Conservation (phyloP, 2,329 filamentous ascomycete genomes). For the Diaporthe sp. region DNA sequence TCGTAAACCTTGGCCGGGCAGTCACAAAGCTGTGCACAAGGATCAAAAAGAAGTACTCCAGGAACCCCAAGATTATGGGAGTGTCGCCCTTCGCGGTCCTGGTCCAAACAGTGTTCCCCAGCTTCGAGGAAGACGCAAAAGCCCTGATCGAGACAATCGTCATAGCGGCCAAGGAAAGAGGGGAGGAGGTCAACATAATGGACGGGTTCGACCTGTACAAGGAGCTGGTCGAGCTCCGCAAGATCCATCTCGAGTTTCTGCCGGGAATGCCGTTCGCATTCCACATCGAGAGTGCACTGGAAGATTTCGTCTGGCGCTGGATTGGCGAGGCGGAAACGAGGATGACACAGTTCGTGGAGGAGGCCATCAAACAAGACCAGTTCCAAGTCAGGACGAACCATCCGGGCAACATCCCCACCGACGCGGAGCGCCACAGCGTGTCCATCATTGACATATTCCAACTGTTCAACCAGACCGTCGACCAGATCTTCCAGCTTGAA, state of each 20-base stretch:
- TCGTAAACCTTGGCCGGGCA: constrained; percentile 87
- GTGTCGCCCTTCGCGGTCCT: constrained; percentile 74
- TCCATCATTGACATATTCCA: constrained; percentile 95
- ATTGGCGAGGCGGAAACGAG: constrained; percentile 83
- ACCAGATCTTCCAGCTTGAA: constrained; percentile 85
- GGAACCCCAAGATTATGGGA: constrained; percentile 88
- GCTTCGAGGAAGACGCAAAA: constrained; percentile 88
- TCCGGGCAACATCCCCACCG: constrained; percentile 71
- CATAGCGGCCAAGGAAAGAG: constrained; percentile 74
- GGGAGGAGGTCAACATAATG: constrained; percentile 83
- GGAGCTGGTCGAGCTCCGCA: constrained; percentile 85
- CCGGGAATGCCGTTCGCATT: constrained; percentile 84
- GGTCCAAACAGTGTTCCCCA: constrained; percentile 85
- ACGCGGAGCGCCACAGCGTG: constrained; percentile 90
- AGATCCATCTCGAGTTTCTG: constrained; percentile 80
- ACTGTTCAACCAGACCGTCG: constrained; percentile 90
- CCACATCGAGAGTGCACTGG: constrained; percentile 84
- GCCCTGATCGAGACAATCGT: constrained; percentile 88
- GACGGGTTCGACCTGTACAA: constrained; percentile 96
- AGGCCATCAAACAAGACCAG: constrained; percentile 89
- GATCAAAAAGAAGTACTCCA: constrained; percentile 92
- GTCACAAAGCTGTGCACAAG: constrained; percentile 88
- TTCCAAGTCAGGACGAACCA: constrained; percentile 80
- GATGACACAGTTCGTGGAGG: constrained; percentile 85
- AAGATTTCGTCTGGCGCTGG: constrained; percentile 97